A percentile compares a stretch with the other conserved stretches of the same genome.
phyloP scores from a whole-genome alignment of 805 yeast species.

The Blastobotrys terrestris region DNA sequence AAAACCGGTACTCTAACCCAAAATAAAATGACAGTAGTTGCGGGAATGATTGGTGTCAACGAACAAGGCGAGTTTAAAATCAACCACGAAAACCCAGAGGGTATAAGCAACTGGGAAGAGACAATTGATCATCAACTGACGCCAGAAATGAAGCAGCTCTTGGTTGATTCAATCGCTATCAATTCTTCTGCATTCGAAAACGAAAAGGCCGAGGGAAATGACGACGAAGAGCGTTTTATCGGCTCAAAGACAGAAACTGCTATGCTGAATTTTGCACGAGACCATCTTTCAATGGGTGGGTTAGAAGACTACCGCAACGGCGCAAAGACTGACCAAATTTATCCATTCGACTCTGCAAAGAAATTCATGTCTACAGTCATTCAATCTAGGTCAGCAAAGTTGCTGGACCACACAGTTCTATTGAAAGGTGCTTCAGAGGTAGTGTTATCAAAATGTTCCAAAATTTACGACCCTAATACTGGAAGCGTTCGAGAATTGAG shows the following conservation, averaged over 20 bases:
- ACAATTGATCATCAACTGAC: conserved; percentile 11
- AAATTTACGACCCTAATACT: conserved; percentile 15
- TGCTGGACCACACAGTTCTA: conserved; percentile 35
- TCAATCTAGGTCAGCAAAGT: conserved; percentile 33
- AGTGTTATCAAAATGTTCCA: conserved; percentile 54
- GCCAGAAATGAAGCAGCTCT: conserved; percentile 14
- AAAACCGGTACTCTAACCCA: conserved; percentile 97
- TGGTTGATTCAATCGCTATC: conserved; percentile 56
- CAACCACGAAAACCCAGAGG: conserved; percentile 12
- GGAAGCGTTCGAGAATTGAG: conserved; percentile 8
- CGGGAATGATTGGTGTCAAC: conserved; percentile 55
- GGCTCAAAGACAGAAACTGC: conserved; percentile 98
- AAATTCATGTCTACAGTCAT: conserved; percentile 88
- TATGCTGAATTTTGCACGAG: conserved; percentile 59
- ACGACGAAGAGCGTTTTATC: conserved; percentile 51
- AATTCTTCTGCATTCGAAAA: conserved; percentile 92
- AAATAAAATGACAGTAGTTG: conserved; percentile 85
- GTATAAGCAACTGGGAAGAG: not conserved
- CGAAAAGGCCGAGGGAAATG: conserved; percentile 29
- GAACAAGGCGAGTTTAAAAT: conserved; percentile 5
- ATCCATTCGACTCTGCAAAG: conserved; percentile 88
- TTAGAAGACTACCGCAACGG: conserved; percentile 45
- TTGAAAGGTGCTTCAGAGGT: conserved; percentile 96
- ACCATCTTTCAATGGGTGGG: conserved; percentile 39
- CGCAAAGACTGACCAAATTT: conserved; percentile 52